Conservation (phyloP, 345 rosid genomes). For the Aegle marmelos region DNA sequence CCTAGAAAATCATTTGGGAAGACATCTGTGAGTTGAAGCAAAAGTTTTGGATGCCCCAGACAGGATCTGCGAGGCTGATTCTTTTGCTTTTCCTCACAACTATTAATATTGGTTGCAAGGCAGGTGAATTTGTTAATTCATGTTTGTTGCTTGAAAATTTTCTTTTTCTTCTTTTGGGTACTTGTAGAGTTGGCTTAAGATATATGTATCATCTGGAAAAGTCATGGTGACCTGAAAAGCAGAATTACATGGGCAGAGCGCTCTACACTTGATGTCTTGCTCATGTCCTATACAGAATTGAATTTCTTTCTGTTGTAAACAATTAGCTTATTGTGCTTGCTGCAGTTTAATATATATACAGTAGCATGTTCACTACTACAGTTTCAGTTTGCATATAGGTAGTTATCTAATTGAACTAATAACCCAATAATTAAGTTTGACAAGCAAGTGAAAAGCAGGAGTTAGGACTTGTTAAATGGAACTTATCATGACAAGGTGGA, state of each 20-base stretch:
- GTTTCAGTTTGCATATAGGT: neutral
- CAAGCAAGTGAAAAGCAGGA: neutral
- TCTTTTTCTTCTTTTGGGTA: slow-evolving; percentile 18
- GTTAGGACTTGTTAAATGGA: neutral
- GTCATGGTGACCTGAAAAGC: slow-evolving; percentile 28
- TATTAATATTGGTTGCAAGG: slow-evolving; percentile 19
- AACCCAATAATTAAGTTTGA: neutral
- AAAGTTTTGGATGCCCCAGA: slow-evolving; percentile 27
- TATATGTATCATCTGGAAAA: slow-evolving; percentile 39
- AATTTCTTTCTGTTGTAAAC: slow-evolving; percentile 34
- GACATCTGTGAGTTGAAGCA: slow-evolving; percentile 27
- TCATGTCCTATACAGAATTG: slow-evolving; percentile 28
- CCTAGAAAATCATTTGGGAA: neutral
- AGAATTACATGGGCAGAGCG: slow-evolving; percentile 25
- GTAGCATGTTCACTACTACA: neutral
- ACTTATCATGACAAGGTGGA: too few species aligned
- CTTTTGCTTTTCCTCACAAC: slow-evolving; percentile 36
- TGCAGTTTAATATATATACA: slow-evolving; percentile 17
- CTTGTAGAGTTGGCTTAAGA: slow-evolving; percentile 49
- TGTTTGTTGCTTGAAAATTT: slow-evolving; percentile 36
- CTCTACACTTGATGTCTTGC: slow-evolving; percentile 22
- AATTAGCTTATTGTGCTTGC: slow-evolving; percentile 18
- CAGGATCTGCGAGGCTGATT: slow-evolving; percentile 17
- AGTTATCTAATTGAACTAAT: too few species aligned
- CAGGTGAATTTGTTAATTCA: slow-evolving; percentile 55